Percentiles rank a stretch among this genome's conserved stretches.
Conservation (phyloP, 768 basidiomycete species). For the Cubamyces sp. region DNA sequence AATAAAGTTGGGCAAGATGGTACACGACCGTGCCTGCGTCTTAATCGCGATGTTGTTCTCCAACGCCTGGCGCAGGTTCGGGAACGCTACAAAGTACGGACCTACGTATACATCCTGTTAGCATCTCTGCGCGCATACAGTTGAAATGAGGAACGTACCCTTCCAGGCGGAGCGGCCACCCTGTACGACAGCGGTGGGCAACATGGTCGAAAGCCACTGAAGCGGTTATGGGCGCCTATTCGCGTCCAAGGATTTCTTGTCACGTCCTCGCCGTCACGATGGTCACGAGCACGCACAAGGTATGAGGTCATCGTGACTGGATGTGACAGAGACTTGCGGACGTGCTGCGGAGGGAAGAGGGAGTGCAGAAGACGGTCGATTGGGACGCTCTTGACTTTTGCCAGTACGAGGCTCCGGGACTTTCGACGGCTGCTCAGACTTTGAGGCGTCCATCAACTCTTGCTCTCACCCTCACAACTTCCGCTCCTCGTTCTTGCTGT, state of each 20-base stretch:
- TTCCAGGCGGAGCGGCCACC: constrained; percentile 87
- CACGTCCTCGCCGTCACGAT: background rate
- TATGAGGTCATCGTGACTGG: constrained; percentile 21
- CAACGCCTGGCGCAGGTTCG: constrained; percentile 80
- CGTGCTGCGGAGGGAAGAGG: constrained; percentile 6
- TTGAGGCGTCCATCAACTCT: too few species aligned
- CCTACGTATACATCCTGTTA: constrained; percentile 51
- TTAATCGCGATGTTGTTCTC: constrained; percentile 83
- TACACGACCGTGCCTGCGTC: constrained; percentile 88
- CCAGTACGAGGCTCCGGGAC: too few species aligned
- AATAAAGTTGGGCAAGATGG: constrained; percentile 94
- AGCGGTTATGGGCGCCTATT: constrained; percentile 11
- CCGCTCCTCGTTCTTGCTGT: background rate
- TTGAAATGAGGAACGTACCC: too few species aligned
- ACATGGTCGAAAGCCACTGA: constrained; percentile 47
- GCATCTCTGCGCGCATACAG: too few species aligned
- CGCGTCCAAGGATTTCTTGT: constrained; percentile 2
- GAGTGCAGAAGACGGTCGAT: background rate
- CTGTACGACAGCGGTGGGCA: constrained; percentile 59
- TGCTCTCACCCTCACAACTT: background rate
- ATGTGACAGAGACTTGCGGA: background rate
- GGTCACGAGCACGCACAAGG: background rate
- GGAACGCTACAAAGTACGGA: constrained; percentile 93
- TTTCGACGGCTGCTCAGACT: too few species aligned
- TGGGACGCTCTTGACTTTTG: background rate